Base-by-base conservation (phyloP, 805 yeast genomes). In the Ogataea philodendri region DNA sequence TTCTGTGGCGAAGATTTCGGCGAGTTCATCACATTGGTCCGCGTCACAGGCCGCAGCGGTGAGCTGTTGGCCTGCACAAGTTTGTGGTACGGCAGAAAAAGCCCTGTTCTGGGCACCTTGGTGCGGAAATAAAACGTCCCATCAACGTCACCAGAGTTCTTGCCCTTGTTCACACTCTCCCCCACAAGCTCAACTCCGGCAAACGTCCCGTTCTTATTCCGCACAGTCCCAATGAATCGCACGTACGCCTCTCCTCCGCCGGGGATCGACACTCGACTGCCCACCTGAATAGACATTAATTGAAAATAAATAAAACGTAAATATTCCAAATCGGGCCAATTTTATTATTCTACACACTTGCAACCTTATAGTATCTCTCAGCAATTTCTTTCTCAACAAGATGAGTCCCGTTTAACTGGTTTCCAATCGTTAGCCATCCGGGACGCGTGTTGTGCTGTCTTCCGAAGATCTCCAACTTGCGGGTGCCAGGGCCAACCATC, bases 131-230 rank as follows among this genome's bases (percentile, higher is more conserved):
- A 88, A 35, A 66, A 66, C 6, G 65, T 55, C 0, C 95, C 95
- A 39, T 81, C 74, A 28, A 79, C 87, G 26, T 74, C 72, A n/a
- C 98, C 98, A 36, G 77, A 74, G 54, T 90, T 93, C 58, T 86
- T 84, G 15, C 98, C 98, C 36, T 75, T 66, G 5, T 65, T 54
- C 0, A 73, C 63, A 25, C 75, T 71, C 1, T 78, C 79, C 2
- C 84, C 89, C n/a, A 78, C 51, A 26, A 90, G 64, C 56, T 90
- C 97, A 5, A 90, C 71, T 3, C 98, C 98, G 5, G 89, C 96
- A 65, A 80, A 90, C 8, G 69, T 66, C 0, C 96, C 95, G 5
- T 63, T 60, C 52, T 84, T 86, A 15, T 81, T 81, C 15, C 78
- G 72, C 11, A 90, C 85, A 2, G 70, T 60, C 1, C 96, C 98